A percentile compares a stretch with the other conserved stretches of the same genome.
Conservation (phyloP, 495 filamentous ascomycete genomes). For the Chaetomium tenue region DNA sequence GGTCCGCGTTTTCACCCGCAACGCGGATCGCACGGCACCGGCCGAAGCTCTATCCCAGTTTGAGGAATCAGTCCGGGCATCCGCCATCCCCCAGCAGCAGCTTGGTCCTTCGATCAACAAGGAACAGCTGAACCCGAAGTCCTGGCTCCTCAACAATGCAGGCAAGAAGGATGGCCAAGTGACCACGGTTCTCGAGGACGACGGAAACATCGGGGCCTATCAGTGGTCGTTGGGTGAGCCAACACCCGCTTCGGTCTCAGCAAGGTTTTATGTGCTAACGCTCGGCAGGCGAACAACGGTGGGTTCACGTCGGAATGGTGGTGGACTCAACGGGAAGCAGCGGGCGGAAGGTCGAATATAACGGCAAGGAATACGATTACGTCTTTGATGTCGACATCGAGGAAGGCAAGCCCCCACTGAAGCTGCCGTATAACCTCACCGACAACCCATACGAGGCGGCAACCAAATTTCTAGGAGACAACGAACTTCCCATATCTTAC, state of each 20-base stretch:
- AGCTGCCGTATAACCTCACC: conserved; percentile 87
- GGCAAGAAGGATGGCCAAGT: conserved; percentile 94
- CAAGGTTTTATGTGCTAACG: conserved; percentile 14
- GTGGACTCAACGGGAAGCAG: conserved; percentile 85
- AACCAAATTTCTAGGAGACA: conserved; percentile 84
- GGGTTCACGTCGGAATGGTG: conserved; percentile 88
- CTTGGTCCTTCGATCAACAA: conserved; percentile 73
- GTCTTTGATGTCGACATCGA: conserved; percentile 98
- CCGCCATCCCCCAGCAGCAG: conserved; percentile 81
- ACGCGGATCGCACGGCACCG: conserved; percentile 65
- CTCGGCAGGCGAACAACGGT: conserved; percentile 49
- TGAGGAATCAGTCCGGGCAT: conserved; percentile 74
- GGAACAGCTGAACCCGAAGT: conserved; percentile 79
- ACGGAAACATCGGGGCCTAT: conserved; percentile 77
- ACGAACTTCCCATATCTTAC: conserved; percentile 86
- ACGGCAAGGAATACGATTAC: conserved; percentile 91
- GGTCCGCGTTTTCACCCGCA: conserved; percentile 80
- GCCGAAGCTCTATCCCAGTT: conserved; percentile 60
- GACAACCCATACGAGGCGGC: conserved; percentile 94
- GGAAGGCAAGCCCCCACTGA: conserved; percentile 89
- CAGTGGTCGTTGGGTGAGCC: conserved; percentile 64
- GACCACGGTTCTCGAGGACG: conserved; percentile 77
- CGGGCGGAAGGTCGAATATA: conserved; percentile 65
- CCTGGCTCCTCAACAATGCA: conserved; percentile 73
- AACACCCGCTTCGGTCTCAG: too few species aligned